Conservation (phyloP, 2,329 filamentous ascomycete species). For the Onygenales sp. region DNA sequence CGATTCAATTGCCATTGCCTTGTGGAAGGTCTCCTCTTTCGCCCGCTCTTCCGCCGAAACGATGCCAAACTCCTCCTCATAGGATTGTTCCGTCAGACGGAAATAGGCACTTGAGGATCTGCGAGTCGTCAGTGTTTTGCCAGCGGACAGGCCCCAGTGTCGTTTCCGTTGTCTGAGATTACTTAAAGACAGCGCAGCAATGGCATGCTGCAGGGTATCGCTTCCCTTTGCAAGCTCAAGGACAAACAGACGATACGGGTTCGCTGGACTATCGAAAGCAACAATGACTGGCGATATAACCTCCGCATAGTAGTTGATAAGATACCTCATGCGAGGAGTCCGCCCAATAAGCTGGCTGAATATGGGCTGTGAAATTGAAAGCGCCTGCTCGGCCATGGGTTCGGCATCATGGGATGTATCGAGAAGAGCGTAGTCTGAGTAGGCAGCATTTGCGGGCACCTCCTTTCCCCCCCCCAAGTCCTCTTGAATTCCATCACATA, state of each 20-base stretch:
- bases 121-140: conserved; percentile 41
- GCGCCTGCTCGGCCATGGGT: neutral
- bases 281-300: conserved; percentile 88
- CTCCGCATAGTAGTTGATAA: conserved; percentile 89
- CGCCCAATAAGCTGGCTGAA: conserved; percentile 44
- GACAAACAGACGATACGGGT: conserved; percentile 78
- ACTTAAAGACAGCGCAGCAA: conserved; percentile 80
- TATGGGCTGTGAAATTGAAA: conserved; percentile 25
- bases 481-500: neutral
- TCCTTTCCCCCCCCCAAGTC: neutral
- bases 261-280: conserved; percentile 74
- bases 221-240: conserved; percentile 67
- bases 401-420: neutral
- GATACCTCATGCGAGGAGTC: conserved; percentile 72
- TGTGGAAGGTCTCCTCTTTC: conserved; percentile 72
- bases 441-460: neutral
- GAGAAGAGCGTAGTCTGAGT: neutral
- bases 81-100: conserved; percentile 29
- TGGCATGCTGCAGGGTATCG: conserved; percentile 80
- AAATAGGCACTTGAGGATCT: conserved; percentile 38
- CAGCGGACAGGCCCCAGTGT: conserved; percentile 45
- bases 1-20: conserved; percentile 70
- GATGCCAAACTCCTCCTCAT: conserved; percentile 32
- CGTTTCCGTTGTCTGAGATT: conserved; percentile 74
- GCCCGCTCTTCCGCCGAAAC: conserved; percentile 49